These are phyloP conservation scores for Elsinoe arachidis DNA, from an alignment of 2,329 filamentous ascomycete species.

Conservation along the genomic window DNA sequence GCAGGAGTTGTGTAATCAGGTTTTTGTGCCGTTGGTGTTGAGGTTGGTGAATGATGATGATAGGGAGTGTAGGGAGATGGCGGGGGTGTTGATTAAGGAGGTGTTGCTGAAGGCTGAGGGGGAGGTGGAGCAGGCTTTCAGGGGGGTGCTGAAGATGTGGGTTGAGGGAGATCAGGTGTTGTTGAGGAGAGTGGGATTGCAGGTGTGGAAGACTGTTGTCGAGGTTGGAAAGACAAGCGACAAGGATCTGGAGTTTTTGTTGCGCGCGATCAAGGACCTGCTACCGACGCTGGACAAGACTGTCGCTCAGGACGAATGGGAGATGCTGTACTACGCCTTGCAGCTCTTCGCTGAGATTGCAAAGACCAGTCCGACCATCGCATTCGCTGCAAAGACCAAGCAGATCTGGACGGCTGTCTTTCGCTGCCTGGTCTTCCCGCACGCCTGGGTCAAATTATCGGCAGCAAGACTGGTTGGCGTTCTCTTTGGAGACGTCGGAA, in stretches of 20 bases:
- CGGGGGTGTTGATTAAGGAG: constrained; percentile 68
- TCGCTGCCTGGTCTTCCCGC: constrained; percentile 54
- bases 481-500: constrained; percentile 74
- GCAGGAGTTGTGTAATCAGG: constrained; percentile 69
- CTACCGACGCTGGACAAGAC: constrained; percentile 46
- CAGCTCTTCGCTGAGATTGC: constrained; percentile 60
- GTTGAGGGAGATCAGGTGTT: constrained; percentile 63
- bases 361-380: constrained; percentile 54
- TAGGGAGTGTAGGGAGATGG: constrained; percentile 73
- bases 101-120: constrained; percentile 70
- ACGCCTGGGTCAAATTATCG: constrained; percentile 66
- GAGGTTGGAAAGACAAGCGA: constrained; percentile 55
- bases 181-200: constrained; percentile 64
- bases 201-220: constrained; percentile 76
- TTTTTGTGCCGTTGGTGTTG: constrained; percentile 80
- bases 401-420: constrained; percentile 64
- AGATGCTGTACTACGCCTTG: constrained; percentile 66
- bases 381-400: constrained; percentile 52
- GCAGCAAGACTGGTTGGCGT: constrained; percentile 64
- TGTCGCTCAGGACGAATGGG: constrained; percentile 51
- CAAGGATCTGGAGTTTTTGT: constrained; percentile 58
- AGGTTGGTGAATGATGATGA: constrained; percentile 84
- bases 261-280: constrained; percentile 30
- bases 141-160: constrained; percentile 63
- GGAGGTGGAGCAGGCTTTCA: constrained; percentile 61